These are phyloP conservation scores for Picea abies DNA, from an alignment of 83 land plant genomes.

Conservation along the genomic window DNA sequence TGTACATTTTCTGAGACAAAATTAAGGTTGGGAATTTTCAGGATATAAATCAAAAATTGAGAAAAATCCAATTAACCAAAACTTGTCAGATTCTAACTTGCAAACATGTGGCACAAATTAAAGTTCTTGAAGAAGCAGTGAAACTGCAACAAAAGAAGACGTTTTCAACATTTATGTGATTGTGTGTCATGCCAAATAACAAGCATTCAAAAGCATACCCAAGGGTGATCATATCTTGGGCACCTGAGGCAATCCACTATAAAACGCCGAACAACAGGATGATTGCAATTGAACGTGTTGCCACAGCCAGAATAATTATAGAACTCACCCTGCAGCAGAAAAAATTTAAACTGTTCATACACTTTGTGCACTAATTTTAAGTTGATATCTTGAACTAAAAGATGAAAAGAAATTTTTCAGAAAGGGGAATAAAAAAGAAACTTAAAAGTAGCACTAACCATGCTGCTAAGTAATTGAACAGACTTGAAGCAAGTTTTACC, in stretches of 20 bases:
- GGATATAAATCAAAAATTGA: neutral
- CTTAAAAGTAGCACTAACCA: neutral
- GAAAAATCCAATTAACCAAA: neutral
- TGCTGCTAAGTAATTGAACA: neutral
- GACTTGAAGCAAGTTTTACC: neutral
- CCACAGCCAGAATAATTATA: slow-evolving; percentile 99
- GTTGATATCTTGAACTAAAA: neutral
- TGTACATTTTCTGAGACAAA: neutral
- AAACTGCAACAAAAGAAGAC: neutral
- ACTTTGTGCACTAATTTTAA: neutral
- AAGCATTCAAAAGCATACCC: slow-evolving; percentile 19
- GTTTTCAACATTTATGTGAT: neutral
- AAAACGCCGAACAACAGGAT: slow-evolving; percentile 94
- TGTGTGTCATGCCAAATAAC: slow-evolving; percentile 3
- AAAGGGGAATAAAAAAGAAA: neutral
- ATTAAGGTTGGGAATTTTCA: neutral
- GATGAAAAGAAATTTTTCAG: neutral
- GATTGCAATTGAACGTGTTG: slow-evolving; percentile 97
- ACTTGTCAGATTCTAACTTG: neutral
- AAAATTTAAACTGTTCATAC: neutral
- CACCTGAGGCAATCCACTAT: slow-evolving; percentile 93
- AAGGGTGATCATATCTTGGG: slow-evolving; percentile 19
- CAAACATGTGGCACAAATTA: too few species aligned
- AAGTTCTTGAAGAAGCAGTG: neutral
- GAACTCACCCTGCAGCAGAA: slow-evolving; percentile 76